Evolutionary conservation across 2,329 filamentous ascomycete genomes (phyloP).

Genomic region (Aureobasidium mangrovei): DNA sequence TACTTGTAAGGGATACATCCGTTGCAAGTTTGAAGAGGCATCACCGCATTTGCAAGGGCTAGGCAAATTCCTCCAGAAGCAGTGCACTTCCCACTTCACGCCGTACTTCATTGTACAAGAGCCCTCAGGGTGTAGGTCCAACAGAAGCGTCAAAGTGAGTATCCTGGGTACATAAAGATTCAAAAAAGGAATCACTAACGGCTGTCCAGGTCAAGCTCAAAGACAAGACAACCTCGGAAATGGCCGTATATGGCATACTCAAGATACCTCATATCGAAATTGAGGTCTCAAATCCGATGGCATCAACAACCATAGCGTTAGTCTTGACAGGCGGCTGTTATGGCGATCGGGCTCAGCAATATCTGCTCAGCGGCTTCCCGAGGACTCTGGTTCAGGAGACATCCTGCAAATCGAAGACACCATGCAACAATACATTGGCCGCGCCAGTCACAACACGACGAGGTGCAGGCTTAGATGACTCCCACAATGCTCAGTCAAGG

Average conservation of each 20-base stretch:
- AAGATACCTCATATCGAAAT: not conserved
- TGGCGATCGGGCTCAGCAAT: not conserved
- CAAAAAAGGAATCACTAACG: not conserved
- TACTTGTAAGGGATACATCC: not conserved
- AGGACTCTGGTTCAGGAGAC: not conserved
- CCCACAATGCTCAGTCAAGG: not conserved
- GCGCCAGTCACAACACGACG: no score
- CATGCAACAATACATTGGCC: not conserved
- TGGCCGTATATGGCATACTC: not conserved
- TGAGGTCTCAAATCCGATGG: not conserved
- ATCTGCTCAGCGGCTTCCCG: slow-evolving; percentile 1
- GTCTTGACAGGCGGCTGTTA: not conserved
- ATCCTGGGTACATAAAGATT: not conserved
- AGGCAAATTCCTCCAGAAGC: not conserved
- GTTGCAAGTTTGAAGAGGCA: slow-evolving; percentile 4
- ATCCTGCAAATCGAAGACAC: not conserved
- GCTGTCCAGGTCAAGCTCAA: not conserved
- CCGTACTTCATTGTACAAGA: not conserved
- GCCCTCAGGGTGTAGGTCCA: not conserved
- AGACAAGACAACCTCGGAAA: not conserved
- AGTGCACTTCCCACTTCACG: not conserved
- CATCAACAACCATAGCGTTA: not conserved
- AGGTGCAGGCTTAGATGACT: no score
- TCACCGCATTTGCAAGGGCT: not conserved
- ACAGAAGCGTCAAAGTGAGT: not conserved